A percentile compares a stretch with the other conserved stretches of the same genome.
Conservation (phyloP, 2,329 filamentous ascomycete genomes). For the Mycogone perniciosa region DNA sequence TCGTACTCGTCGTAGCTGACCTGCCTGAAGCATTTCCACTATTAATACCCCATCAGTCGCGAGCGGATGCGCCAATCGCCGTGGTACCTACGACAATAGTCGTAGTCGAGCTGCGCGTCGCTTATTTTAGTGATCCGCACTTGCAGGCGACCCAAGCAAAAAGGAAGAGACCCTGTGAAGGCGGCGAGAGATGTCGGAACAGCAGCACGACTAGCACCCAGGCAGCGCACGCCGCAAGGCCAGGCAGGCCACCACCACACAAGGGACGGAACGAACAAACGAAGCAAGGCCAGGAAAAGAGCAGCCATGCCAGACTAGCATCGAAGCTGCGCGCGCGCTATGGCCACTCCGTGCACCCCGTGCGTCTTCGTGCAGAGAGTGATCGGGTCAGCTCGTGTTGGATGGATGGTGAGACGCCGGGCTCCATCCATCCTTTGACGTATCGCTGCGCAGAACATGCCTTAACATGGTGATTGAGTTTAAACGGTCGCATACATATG, state of each 20-base stretch:
- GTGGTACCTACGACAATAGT: constrained; percentile 1
- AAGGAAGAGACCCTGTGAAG: constrained; percentile 3
- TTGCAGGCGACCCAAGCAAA: constrained; percentile 1
- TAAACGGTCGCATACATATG: no score
- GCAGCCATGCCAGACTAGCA: not conserved
- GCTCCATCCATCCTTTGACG: not conserved
- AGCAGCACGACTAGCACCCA: not conserved
- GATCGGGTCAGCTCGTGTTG: constrained; percentile 11
- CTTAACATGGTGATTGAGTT: no score
- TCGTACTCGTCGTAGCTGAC: not conserved
- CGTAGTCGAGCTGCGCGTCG: constrained; percentile 5
- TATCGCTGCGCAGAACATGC: not conserved
- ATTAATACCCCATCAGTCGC: not conserved
- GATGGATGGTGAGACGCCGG: constrained; percentile 1
- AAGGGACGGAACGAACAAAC: not conserved
- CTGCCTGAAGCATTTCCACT: constrained; percentile 4
- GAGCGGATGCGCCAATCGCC: constrained; percentile 3
- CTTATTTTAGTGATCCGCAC: constrained; percentile 10
- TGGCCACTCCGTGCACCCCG: constrained; percentile 9
- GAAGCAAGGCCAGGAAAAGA: not conserved
- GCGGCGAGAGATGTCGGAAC: not conserved
- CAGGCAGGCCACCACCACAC: not conserved
- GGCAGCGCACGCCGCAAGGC: not conserved
- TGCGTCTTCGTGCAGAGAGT: constrained; percentile 9
- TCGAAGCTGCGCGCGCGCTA: constrained; percentile 1